phyloP scores from a whole-genome alignment of 257 asterid genomes.

The Scutellaria galericulata region DNA sequence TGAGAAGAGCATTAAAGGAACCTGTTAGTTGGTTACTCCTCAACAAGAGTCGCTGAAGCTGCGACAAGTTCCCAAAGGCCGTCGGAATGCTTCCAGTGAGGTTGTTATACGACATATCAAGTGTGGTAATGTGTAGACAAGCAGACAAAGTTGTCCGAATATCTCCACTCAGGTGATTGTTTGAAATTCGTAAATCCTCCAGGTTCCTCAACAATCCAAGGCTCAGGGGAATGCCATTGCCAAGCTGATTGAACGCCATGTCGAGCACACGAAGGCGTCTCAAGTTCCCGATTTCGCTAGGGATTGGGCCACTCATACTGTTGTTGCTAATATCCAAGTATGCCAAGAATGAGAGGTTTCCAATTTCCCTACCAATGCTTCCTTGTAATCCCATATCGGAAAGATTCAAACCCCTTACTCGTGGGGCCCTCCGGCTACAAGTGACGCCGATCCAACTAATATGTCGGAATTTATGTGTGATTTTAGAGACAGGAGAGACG shows the following conservation, averaged over 20 bases:
- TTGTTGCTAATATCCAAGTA: conserved; percentile 3
- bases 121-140: neutral
- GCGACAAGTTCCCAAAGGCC: neutral
- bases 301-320: conserved; percentile 5
- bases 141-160: neutral
- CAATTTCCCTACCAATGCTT: neutral
- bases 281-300: neutral
- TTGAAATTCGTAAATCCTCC: neutral
- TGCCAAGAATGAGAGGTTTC: conserved; percentile 18
- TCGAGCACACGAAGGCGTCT: neutral
- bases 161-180: conserved; percentile 1
- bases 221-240: neutral
- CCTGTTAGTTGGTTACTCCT: neutral
- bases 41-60: neutral
- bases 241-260: neutral
- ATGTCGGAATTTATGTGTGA: neutral
- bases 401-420: conserved; percentile 12
- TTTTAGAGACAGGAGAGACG: neutral
- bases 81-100: conserved; percentile 9
- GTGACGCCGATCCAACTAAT: conserved; percentile 22
- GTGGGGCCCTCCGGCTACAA: conserved; percentile 5
- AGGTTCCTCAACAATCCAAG: neutral
- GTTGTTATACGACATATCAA: neutral
- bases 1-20: neutral
- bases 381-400: neutral